phyloP scores from a whole-genome alignment of 257 asterid species.

The Solanum sitiens region DNA sequence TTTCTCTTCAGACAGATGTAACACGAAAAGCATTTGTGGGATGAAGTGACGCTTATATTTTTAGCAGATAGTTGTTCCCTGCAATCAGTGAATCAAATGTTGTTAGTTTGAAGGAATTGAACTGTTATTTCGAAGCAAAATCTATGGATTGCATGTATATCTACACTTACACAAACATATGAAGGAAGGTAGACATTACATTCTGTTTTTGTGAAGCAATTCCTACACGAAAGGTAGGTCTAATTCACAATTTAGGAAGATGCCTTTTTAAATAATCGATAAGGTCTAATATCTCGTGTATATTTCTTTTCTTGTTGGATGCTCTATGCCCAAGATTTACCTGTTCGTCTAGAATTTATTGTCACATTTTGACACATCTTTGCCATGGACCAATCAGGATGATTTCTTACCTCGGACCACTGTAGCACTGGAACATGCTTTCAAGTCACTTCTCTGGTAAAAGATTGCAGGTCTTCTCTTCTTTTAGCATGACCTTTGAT shows the following conservation, averaged over 20 bases:
- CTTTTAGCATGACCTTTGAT: slow-evolving; percentile 16
- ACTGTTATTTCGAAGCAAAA: background rate
- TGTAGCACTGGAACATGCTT: slow-evolving; percentile 68
- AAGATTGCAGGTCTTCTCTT: slow-evolving; percentile 43
- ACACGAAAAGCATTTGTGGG: background rate
- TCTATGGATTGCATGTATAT: background rate
- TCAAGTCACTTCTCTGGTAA: slow-evolving; percentile 96
- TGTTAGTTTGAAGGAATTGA: background rate
- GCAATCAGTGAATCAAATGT: background rate
- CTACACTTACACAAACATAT: background rate
- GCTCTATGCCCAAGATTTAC: background rate
- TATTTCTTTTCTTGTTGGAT: background rate
- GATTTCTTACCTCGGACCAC: slow-evolving; percentile 99
- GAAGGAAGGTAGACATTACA: background rate
- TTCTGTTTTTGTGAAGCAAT: background rate
- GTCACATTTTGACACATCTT: background rate
- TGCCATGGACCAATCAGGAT: slow-evolving; percentile 44
- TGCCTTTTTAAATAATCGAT: background rate
- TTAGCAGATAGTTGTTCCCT: background rate
- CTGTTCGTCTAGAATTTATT: background rate
- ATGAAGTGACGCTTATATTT: background rate
- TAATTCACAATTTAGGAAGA: background rate
- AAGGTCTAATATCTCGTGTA: background rate
- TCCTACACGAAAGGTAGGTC: background rate
- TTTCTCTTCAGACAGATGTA: background rate